Percentiles rank a stretch among this genome's conserved stretches.
phyloP scores from a whole-genome alignment of 106 monocot genomes.

The Platanthera guangdongensis region DNA sequence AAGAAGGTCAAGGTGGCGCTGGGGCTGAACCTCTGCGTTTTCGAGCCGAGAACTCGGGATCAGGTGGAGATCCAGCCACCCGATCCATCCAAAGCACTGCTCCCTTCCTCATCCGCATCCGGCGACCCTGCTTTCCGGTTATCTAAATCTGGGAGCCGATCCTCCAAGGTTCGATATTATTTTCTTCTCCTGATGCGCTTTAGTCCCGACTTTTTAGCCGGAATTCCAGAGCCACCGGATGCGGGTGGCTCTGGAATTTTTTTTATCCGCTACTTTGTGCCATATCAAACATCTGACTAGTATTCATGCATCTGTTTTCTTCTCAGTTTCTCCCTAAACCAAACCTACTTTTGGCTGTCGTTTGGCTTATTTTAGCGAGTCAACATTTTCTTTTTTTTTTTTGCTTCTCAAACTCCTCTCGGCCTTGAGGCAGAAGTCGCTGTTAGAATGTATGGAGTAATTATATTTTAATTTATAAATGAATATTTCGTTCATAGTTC shows the following conservation, averaged over 20 bases:
- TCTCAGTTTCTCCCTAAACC: too few relatives aligned
- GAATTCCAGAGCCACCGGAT: neutral
- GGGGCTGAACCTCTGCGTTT: slow-evolving; percentile 11
- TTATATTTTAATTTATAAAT: too few relatives aligned
- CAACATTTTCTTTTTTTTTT: too few relatives aligned
- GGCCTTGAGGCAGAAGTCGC: too few relatives aligned
- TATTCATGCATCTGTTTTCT: too few relatives aligned
- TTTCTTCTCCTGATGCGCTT: neutral
- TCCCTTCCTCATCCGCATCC: neutral
- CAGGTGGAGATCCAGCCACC: neutral
- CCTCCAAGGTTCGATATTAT: neutral
- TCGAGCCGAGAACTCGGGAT: slow-evolving; percentile 1
- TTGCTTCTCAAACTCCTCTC: too few relatives aligned
- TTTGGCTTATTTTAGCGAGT: too few relatives aligned
- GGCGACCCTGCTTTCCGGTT: neutral
- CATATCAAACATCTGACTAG: neutral
- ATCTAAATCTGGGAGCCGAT: slow-evolving; percentile 2
- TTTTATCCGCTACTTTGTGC: neutral
- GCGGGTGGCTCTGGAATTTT: neutral
- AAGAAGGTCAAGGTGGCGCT: slow-evolving; percentile 8
- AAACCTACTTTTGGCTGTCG: too few relatives aligned
- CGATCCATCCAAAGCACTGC: neutral
- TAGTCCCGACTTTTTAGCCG: neutral
- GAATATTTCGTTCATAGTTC: too few relatives aligned
- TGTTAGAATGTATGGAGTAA: too few relatives aligned